Evolutionary conservation across 2,329 filamentous ascomycete species (phyloP).

Genomic region (Colletotrichum camelliae): DNA sequence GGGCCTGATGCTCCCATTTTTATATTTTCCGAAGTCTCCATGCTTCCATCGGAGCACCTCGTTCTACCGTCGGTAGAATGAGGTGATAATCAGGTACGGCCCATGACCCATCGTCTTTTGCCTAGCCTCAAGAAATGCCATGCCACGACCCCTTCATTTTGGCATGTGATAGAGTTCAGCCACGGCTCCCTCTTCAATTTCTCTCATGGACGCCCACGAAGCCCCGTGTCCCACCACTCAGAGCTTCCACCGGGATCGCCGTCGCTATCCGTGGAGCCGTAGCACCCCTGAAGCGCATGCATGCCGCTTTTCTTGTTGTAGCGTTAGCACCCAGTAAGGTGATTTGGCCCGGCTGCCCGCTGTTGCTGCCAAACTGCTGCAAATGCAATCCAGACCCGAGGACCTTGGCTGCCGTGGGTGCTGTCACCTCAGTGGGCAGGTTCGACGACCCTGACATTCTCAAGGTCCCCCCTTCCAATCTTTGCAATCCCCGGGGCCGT

Average conservation of each 20-base stretch:
- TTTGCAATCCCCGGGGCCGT: neutral
- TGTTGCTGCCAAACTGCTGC: neutral
- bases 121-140: neutral
- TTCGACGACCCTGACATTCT: slow-evolving; percentile 16
- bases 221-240: slow-evolving; percentile 11
- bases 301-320: slow-evolving; percentile 13
- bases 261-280: slow-evolving; percentile 12
- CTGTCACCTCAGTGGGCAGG: neutral
- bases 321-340: neutral
- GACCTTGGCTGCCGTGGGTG: neutral
- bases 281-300: slow-evolving; percentile 10
- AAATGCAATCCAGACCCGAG: neutral
- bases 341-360: neutral
- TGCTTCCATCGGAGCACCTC: neutral
- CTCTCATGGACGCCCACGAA: slow-evolving; percentile 9
- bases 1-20: neutral
- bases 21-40: neutral
- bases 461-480: slow-evolving; percentile 20
- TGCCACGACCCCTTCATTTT: neutral
- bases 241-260: slow-evolving; percentile 9
- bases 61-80: neutral
- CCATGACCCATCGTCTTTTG: neutral
- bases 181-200: slow-evolving; percentile 19
- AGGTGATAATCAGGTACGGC: slow-evolving; percentile 7
- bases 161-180: slow-evolving; percentile 23